These are phyloP conservation scores for Claviceps paspali DNA, from an alignment of 2,329 filamentous ascomycete genomes.

Conservation along the genomic window DNA sequence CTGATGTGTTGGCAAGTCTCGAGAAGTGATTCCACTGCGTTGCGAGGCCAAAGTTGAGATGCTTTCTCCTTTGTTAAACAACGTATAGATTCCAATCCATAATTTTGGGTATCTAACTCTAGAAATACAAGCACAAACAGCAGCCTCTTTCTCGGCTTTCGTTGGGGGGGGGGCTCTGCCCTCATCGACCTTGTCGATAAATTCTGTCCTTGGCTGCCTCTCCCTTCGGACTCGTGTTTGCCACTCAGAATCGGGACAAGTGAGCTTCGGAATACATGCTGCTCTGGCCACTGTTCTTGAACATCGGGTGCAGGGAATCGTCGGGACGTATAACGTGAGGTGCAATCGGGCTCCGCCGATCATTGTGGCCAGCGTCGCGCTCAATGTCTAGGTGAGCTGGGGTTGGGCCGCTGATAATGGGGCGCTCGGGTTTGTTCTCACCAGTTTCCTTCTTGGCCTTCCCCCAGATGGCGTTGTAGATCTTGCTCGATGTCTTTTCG, in stretches of 20 bases:
- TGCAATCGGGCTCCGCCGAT: slow-evolving; percentile 37
- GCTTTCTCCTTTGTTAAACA: no score
- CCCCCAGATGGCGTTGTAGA: slow-evolving; percentile 19
- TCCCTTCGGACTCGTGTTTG: no score
- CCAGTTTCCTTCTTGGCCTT: slow-evolving; percentile 12
- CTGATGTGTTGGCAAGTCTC: no score
- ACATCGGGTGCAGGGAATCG: slow-evolving; percentile 40
- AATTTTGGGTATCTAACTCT: no score
- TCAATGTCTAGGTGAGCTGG: slow-evolving; percentile 21
- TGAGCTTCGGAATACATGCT: slow-evolving; percentile 35
- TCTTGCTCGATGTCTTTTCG: slow-evolving; percentile 23
- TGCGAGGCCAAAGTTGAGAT: no score
- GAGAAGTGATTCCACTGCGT: no score
- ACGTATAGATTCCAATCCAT: no score
- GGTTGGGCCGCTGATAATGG: slow-evolving; percentile 19
- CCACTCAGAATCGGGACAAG: slow-evolving; percentile 29
- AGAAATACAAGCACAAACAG: no score
- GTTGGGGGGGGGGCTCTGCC: no score
- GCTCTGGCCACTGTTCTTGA: slow-evolving; percentile 13
- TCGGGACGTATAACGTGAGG: slow-evolving; percentile 40
- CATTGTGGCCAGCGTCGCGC: slow-evolving; percentile 14
- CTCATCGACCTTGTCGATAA: no score
- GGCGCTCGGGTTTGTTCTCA: slow-evolving; percentile 12
- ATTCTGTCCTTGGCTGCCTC: no score
- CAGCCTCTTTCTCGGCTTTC: no score